Base-by-base conservation (phyloP, 768 basidiomycete genomes). In the Boletus eberwhitei region DNA sequence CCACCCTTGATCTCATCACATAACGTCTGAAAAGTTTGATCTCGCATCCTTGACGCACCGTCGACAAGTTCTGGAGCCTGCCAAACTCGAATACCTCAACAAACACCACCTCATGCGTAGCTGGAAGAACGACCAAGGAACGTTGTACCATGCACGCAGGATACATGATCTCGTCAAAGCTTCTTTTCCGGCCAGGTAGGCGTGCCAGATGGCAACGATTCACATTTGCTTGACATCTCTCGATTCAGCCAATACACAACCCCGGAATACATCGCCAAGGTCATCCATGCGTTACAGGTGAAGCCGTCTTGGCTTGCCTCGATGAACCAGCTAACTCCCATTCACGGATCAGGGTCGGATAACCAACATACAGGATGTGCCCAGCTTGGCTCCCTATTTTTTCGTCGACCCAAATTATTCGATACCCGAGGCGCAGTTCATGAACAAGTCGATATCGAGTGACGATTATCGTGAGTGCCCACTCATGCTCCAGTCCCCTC, bases 81-180 rank as follows among this genome's bases (percentile, higher is more conserved):
- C 72, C 11, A 97, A 97, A 64, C 79, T 99, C 16, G 85, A 87
- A 61, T 91, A 87, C 66, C 73, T 98, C 50, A 98, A 98, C 69
- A 93, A 93, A 64, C 85, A 88, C 43, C 90, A 96, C 63, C 71
- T 99, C 16, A 77, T 83, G 72, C 74, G 74, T 17, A 75, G 73
- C 52, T 79, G 83, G 64, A 73, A 79, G 16, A 74, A 74, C 7
- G 71, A 79, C 2, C 71, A 78, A 14, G 84, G 81, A 1, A 74
- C 87, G 24, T 63, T 73, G n/a, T 62, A 69, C 1, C 74, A 92
- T 5, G 83, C 86, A 3, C 69, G 73, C 41, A 75, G 84, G 50
- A 79, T 83, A 14, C 80, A 79, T 38, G 72, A 74, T 12, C 64
- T 76, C 32, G 68, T 89, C n/a, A 82, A 79, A 49, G 74, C 77